Evolutionary conservation across 805 yeast species (phyloP).

Genomic region (Spathaspora arborariae): DNA sequence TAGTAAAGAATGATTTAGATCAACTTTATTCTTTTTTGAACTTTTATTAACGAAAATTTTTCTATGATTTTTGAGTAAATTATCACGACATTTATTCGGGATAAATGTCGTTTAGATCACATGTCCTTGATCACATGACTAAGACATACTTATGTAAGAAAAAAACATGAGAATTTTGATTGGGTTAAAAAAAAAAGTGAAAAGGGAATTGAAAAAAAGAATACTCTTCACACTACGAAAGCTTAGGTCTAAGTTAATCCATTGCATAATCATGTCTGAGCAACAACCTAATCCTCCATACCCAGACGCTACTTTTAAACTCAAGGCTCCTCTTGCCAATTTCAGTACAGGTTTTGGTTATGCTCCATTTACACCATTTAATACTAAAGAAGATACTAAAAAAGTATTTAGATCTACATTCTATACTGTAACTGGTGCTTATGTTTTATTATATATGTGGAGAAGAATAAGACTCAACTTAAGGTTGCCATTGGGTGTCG

Average conservation of each 20-base stretch:
- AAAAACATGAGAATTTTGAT: not conserved
- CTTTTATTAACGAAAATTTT: not conserved
- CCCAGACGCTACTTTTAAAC: slow-evolving; percentile 33
- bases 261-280: not conserved
- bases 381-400: slow-evolving; percentile 48
- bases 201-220: not conserved
- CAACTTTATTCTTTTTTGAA: too few species aligned
- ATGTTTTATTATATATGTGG: slow-evolving; percentile 44
- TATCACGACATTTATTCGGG: not conserved
- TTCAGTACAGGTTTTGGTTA: slow-evolving; percentile 36
- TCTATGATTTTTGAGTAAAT: not conserved
- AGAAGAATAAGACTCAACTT: slow-evolving; percentile 40
- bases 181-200: not conserved
- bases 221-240: not conserved
- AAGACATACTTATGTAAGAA: not conserved
- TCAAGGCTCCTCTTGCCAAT: slow-evolving; percentile 41
- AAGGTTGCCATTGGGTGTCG: slow-evolving; percentile 36
- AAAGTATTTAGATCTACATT: slow-evolving; percentile 44
- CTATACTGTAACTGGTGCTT: slow-evolving; percentile 47
- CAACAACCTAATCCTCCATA: not conserved
- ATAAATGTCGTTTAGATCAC: not conserved
- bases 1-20: too few species aligned
- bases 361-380: slow-evolving; percentile 51
- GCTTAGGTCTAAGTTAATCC: not conserved
- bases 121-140: not conserved